Conservation (phyloP, 768 basidiomycete species). For the Rhizopogon rudus region DNA sequence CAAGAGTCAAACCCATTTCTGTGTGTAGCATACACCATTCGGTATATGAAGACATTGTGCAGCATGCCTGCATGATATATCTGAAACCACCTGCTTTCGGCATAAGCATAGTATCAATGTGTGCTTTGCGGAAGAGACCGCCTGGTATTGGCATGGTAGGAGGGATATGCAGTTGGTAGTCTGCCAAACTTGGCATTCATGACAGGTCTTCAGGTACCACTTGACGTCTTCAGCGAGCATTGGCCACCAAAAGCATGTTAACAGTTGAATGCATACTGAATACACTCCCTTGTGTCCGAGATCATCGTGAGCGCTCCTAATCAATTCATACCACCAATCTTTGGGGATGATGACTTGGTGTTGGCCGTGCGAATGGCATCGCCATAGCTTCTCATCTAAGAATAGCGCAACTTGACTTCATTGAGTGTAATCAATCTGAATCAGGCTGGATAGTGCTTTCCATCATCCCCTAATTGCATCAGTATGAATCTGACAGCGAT, state of each 20-base stretch:
- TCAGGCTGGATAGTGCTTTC: no score
- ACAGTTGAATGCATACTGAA: fast-evolving
- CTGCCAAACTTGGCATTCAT: neutral
- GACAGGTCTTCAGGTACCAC: neutral
- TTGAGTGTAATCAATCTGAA: no score
- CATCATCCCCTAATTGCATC: no score
- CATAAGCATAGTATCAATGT: constrained; percentile 1
- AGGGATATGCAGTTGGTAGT: neutral
- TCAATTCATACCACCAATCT: no score
- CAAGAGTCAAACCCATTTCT: constrained; percentile 8
- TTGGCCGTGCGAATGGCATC: fast-evolving
- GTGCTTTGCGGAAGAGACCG: neutral
- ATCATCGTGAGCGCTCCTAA: neutral
- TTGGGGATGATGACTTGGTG: neutral
- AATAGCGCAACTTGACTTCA: no score
- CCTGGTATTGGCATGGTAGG: neutral
- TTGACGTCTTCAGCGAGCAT: neutral
- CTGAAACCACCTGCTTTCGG: neutral
- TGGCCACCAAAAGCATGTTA: neutral
- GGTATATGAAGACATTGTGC: neutral
- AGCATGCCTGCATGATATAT: constrained; percentile 13
- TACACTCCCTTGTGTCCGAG: constrained; percentile 4
- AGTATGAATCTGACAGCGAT: no score
- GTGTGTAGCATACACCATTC: constrained; percentile 28
- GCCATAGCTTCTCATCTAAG: neutral